Evolutionary conservation across 2,329 filamentous ascomycete genomes (phyloP).

Genomic region (Byssochlamys sp.): DNA sequence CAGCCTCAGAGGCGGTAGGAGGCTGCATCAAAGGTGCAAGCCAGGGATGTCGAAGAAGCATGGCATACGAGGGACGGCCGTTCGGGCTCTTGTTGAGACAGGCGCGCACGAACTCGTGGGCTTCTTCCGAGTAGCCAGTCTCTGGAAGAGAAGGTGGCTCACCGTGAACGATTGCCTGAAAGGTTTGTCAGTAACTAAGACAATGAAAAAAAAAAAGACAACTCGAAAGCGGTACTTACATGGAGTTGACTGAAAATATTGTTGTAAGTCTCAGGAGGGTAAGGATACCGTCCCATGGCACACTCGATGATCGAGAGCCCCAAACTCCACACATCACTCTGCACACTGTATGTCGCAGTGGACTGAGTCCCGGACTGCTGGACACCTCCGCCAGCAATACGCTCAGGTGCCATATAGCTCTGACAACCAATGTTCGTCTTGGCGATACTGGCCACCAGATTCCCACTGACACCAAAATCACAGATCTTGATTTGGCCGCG

Average conservation of each 20-base stretch:
- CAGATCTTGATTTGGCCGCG: slow-evolving; percentile 92
- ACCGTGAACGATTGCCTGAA: slow-evolving; percentile 89
- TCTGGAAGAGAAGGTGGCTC: slow-evolving; percentile 81
- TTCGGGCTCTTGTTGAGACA: slow-evolving; percentile 90
- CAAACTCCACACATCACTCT: slow-evolving; percentile 95
- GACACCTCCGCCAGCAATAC: slow-evolving; percentile 79
- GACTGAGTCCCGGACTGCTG: slow-evolving; percentile 59
- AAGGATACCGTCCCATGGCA: slow-evolving; percentile 86
- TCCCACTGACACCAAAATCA: slow-evolving; percentile 94
- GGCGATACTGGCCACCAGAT: slow-evolving; percentile 91
- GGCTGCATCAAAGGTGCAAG: slow-evolving; percentile 66
- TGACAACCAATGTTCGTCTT: slow-evolving; percentile 99
- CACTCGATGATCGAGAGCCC: slow-evolving; percentile 93
- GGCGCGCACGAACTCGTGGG: slow-evolving; percentile 75
- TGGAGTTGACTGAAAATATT: slow-evolving; percentile 97
- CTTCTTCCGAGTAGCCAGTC: slow-evolving; percentile 66
- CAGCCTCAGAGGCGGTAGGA: slow-evolving; percentile 55
- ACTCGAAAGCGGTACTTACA: slow-evolving; percentile 47
- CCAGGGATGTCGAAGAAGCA: slow-evolving; percentile 84
- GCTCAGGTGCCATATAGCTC: slow-evolving; percentile 96
- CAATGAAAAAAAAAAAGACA: not conserved
- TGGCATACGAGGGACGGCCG: slow-evolving; percentile 84
- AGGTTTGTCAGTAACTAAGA: slow-evolving; percentile 10
- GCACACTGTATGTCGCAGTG: slow-evolving; percentile 88
- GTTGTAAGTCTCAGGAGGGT: slow-evolving; percentile 91